Percentiles rank a stretch among this genome's conserved stretches.
Conservation (phyloP, 768 basidiomycete genomes). For the Collybiopsis luxurians region DNA sequence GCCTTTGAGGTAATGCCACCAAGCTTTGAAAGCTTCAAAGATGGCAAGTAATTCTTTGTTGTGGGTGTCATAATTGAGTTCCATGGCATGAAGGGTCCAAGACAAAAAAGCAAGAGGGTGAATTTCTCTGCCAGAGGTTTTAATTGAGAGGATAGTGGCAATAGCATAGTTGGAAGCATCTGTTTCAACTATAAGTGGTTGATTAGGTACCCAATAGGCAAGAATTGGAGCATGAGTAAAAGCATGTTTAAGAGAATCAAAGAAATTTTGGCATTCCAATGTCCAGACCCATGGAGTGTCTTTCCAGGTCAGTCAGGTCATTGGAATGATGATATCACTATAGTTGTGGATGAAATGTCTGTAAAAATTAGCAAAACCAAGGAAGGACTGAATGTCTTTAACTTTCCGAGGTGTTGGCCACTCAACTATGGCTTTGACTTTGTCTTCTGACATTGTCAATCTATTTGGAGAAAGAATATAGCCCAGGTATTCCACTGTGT, state of each 20-base stretch:
- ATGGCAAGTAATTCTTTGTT: too few relatives aligned
- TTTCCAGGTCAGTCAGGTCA: constrained; percentile 26
- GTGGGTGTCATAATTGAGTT: not conserved
- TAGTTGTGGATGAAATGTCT: constrained; percentile 30
- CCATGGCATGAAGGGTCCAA: constrained; percentile 11
- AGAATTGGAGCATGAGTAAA: constrained; percentile 26
- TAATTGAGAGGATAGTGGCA: constrained; percentile 33
- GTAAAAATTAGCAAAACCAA: constrained; percentile 42
- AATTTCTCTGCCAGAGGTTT: constrained; percentile 37
- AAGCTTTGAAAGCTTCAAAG: not conserved
- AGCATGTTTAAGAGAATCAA: constrained; percentile 23
- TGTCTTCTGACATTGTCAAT: constrained; percentile 34
- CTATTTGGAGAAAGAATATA: constrained; percentile 22
- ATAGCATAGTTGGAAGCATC: constrained; percentile 30
- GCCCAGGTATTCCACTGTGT: too few relatives aligned
- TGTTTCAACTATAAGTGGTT: constrained; percentile 23
- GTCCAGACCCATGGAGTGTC: constrained; percentile 24
- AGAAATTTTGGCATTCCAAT: constrained; percentile 16
- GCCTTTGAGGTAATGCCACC: not conserved
- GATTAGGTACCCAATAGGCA: constrained; percentile 4
- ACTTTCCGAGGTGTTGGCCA: constrained; percentile 35
- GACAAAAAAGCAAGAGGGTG: constrained; percentile 35
- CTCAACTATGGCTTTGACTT: constrained; percentile 30
- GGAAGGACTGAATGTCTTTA: too few relatives aligned
- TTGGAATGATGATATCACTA: constrained; percentile 21